Evolutionary conservation across 2,329 filamentous ascomycete genomes (phyloP).

Genomic region (Nemania bipapillata): DNA sequence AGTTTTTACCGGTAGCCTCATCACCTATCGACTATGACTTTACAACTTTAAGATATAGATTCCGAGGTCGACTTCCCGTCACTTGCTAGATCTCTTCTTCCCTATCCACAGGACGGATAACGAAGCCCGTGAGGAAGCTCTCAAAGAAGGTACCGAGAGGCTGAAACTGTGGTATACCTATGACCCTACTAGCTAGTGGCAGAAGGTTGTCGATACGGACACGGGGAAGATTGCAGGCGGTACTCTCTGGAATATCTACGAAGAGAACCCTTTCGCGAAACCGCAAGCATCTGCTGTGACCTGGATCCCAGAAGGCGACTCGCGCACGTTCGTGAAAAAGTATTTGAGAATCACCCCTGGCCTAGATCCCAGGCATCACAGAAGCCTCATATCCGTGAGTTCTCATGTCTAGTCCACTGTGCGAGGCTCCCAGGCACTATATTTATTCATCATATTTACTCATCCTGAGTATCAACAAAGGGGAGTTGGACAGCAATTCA

Average conservation of each 20-base stretch:
- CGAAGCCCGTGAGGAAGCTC: conserved; percentile 42
- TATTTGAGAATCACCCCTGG: conserved; percentile 3
- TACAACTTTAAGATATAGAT: conserved; percentile 37
- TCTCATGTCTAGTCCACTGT: not conserved
- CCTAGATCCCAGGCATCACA: conserved; percentile 36
- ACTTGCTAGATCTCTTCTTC: conserved; percentile 43
- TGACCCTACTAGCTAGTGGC: conserved; percentile 18
- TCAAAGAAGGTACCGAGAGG: conserved; percentile 39
- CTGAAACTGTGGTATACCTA: conserved; percentile 17
- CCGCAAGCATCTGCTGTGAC: conserved; percentile 37
- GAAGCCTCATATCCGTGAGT: conserved; percentile 40
- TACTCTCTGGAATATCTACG: conserved; percentile 27
- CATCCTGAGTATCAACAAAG: conserved; percentile 42
- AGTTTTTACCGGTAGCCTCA: not conserved
- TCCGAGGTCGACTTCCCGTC: conserved; percentile 44
- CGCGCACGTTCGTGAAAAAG: conserved; percentile 7
- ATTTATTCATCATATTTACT: conserved; percentile 41
- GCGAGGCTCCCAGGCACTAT: not conserved
- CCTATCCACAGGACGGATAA: conserved; percentile 39
- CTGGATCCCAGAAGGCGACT: conserved; percentile 26
- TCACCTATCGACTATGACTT: conserved; percentile 8
- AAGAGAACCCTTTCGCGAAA: conserved; percentile 46
- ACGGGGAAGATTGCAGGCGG: conserved; percentile 14
- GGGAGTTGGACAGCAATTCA: conserved; percentile 41
- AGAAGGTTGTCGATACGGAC: conserved; percentile 5